Percentiles rank a stretch among this genome's conserved stretches.
phyloP scores from a whole-genome alignment of 2,329 filamentous ascomycete genomes.

The Hypoxylon sp. region DNA sequence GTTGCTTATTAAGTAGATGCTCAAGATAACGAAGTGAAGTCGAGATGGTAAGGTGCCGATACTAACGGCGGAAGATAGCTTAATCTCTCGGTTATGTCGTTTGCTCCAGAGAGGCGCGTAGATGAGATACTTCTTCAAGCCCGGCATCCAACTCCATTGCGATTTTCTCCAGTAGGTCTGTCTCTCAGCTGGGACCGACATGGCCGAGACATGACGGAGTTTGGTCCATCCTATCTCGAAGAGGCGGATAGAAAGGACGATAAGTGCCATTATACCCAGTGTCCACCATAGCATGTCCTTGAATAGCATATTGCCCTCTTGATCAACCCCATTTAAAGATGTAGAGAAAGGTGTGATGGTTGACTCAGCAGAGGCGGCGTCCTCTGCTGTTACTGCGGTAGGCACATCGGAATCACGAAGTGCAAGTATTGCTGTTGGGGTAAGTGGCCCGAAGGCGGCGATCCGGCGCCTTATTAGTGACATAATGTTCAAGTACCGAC shows the following conservation, averaged over 20 bases:
- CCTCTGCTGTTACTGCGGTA: conserved; percentile 39
- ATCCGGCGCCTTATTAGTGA: conserved; percentile 55
- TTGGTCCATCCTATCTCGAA: conserved; percentile 69
- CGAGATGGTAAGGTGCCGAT: conserved; percentile 76
- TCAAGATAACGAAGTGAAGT: conserved; percentile 71
- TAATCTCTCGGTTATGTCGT: conserved; percentile 77
- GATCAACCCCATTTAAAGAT: conserved; percentile 73
- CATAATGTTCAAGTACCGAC: conserved; percentile 45
- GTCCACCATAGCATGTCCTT: conserved; percentile 73
- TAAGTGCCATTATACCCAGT: conserved; percentile 68
- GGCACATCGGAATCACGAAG: conserved; percentile 48
- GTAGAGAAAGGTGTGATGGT: conserved; percentile 71
- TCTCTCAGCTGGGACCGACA: conserved; percentile 66
- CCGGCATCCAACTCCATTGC: conserved; percentile 73
- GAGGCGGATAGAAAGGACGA: conserved; percentile 69
- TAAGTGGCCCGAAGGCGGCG: conserved; percentile 52
- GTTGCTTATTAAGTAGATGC: conserved; percentile 73
- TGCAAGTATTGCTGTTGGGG: conserved; percentile 50
- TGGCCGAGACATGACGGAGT: conserved; percentile 71
- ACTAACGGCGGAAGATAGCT: conserved; percentile 69
- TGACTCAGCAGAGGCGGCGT: conserved; percentile 57
- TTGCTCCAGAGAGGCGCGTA: conserved; percentile 76
- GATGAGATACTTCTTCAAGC: conserved; percentile 73
- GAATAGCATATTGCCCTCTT: conserved; percentile 70
- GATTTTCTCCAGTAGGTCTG: conserved; percentile 73